Evolutionary conservation across 108 stramenopile genomes (phyloP), one percentile per base, ranked within the genome.

Genomic region (Cyclotella baltica): DNA sequence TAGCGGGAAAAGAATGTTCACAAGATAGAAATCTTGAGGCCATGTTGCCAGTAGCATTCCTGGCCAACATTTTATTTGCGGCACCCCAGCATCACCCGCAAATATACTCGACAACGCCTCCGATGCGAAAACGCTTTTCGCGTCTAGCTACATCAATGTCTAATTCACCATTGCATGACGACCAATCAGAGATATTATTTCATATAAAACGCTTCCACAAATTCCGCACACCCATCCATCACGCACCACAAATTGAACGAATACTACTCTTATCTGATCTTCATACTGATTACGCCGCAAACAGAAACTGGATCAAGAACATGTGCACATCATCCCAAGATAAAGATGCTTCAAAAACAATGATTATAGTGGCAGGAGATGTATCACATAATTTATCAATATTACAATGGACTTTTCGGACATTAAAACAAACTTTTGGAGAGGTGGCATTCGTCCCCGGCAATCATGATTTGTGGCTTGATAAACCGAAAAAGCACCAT

Each of bases 401-500:
- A 33, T 36, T 83, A 18, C 76, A 62, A 52, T 78, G 77, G 77
- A 83, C 81, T 13, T 83, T 83, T 25, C 81, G 63, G n/a, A 72
- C 77, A 47, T 62, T 83, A 25, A 83, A 78, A 56, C 11, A 36
- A 28, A 72, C 27, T 5, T 83, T 77, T 51, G 71, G 63, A 4
- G 81, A 77, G 59, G 81, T 83, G 30, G 70, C 76, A 8, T 83
- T 72, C 51, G 72, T 66, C 0, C 76, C 77, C 27, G 76, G 81
- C 1, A 83, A 83, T 59, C 81, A 83, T 18, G 81, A 83, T 28
- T 50, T 83, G 38, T 83, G 81, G 81, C 25, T 82, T 19, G 76
- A 82, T 35, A 76, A 67, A 48, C 3, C 48, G 4, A 61, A 22
- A 48, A 47, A 59, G 33, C 23, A 47, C 34, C 6, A 19, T 31